Evolutionary conservation across 192 early-diverging fungal genomes (phyloP).

Genomic region (Coemansia sp.): DNA sequence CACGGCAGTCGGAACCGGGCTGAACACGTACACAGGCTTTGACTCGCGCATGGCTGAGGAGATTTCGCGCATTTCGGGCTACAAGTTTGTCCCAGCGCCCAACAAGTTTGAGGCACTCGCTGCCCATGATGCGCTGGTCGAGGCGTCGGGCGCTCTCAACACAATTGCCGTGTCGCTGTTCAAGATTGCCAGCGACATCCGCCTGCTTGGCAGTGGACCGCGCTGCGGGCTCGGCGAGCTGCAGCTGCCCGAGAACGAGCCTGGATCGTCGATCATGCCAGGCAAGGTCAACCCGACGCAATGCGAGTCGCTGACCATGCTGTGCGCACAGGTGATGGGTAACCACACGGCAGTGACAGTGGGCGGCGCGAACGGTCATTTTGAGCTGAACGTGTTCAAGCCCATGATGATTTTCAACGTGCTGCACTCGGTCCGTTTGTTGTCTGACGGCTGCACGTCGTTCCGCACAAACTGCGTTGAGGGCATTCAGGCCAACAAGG

Average conservation of each 20-base stretch:
- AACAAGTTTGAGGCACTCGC: constrained; percentile 99
- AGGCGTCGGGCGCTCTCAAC: constrained; percentile 93
- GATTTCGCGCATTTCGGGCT: constrained; percentile 83
- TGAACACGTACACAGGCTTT: constrained; percentile 94
- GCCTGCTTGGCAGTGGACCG: constrained; percentile 93
- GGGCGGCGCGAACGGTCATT: constrained; percentile 95
- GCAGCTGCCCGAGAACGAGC: constrained; percentile 96
- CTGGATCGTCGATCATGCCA: constrained; percentile 99
- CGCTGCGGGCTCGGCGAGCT: constrained; percentile 98
- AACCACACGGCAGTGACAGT: constrained; percentile 93
- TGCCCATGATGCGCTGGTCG: constrained; percentile 97
- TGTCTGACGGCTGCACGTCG: constrained; percentile 81
- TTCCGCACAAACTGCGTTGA: constrained; percentile 96
- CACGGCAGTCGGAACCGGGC: constrained; percentile 95
- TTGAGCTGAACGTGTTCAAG: constrained; percentile 99
- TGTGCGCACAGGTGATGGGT: constrained; percentile 98
- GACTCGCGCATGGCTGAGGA: constrained; percentile 85
- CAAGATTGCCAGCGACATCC: constrained; percentile 99
- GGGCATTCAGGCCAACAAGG: constrained; percentile 92
- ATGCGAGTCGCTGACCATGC: constrained; percentile 99
- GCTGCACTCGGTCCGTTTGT: constrained; percentile 86
- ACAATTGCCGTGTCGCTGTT: constrained; percentile 91
- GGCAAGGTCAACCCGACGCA: constrained; percentile 99
- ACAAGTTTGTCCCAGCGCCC: constrained; percentile 91
- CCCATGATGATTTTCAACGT: constrained; percentile 99